Percentiles rank a stretch among this genome's conserved stretches.
phyloP scores from a whole-genome alignment of 306 rosid species.

The Dryas alaskensis region DNA sequence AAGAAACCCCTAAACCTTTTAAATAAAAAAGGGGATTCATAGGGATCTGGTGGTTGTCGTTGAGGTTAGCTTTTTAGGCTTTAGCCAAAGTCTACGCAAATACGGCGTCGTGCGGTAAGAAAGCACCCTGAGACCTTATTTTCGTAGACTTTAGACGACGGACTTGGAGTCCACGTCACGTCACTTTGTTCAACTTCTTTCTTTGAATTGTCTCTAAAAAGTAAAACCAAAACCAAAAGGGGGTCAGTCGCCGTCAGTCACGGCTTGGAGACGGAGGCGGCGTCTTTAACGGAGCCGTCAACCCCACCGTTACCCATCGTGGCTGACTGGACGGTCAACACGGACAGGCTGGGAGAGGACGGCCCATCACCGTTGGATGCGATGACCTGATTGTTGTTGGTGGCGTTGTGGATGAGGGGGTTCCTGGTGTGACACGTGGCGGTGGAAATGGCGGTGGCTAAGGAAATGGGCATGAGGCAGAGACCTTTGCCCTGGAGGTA shows the following conservation, averaged over 20 bases:
- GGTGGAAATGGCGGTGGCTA: conserved; percentile 85
- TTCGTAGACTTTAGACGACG: conserved; percentile 43
- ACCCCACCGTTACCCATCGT: conserved; percentile 43
- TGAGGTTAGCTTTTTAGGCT: conserved; percentile 27
- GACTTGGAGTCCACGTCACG: conserved; percentile 5
- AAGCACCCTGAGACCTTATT: conserved; percentile 35
- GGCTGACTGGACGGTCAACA: conserved; percentile 68
- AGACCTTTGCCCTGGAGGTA: conserved; percentile 94
- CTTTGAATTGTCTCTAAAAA: too few species aligned
- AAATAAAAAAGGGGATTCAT: not conserved
- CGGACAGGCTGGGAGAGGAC: conserved; percentile 83
- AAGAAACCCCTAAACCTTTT: not conserved
- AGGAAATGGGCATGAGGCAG: conserved; percentile 96
- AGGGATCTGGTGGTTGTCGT: not conserved
- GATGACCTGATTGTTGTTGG: conserved; percentile 7
- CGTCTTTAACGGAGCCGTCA: conserved; percentile 58
- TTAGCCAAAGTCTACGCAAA: conserved; percentile 47
- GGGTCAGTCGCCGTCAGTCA: conserved; percentile 36
- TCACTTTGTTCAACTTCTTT: too few species aligned
- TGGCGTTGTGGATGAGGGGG: conserved; percentile 35
- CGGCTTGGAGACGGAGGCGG: conserved; percentile 71
- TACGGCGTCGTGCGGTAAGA: conserved; percentile 58
- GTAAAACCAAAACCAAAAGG: not conserved
- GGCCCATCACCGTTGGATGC: conserved; percentile 71
- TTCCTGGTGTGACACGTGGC: conserved; percentile 78